Evolutionary conservation across 768 basidiomycete genomes (phyloP).

Genomic region (Tricholoma matsutake): DNA sequence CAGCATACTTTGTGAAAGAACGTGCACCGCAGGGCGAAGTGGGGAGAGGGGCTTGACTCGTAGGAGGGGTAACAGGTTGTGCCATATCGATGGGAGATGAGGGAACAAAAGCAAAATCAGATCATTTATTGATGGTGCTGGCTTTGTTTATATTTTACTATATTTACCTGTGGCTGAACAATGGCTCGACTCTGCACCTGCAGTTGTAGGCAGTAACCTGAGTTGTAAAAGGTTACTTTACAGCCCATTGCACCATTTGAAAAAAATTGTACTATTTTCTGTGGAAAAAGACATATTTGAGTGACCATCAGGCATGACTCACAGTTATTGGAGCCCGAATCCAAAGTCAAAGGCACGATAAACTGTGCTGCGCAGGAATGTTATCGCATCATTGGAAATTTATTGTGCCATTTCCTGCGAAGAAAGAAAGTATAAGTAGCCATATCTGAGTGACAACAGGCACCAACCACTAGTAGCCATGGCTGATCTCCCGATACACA

Average conservation of each 20-base stretch:
- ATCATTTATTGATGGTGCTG: too few relatives aligned
- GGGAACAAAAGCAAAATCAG: too few relatives aligned
- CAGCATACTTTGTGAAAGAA: neutral
- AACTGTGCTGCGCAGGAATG: neutral
- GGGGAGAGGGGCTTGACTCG: neutral
- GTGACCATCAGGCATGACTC: neutral
- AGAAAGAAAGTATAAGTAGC: too few relatives aligned
- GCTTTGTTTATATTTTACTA: neutral
- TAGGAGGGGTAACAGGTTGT: neutral
- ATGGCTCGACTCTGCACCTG: too few relatives aligned
- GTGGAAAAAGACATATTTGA: neutral
- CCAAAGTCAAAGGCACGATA: neutral
- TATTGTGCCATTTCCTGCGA: neutral
- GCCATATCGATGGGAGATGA: neutral
- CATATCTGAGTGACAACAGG: too few relatives aligned
- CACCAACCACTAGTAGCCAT: too few relatives aligned
- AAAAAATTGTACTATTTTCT: neutral
- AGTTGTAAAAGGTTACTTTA: neutral
- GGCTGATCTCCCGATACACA: neutral
- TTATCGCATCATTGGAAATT: neutral
- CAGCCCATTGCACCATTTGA: neutral
- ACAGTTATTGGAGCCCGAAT: neutral
- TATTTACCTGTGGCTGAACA: neutral
- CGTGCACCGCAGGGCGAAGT: neutral
- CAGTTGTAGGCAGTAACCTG: too few relatives aligned